Base-by-base conservation (phyloP, 768 basidiomycete species). In the Arthromyces matolae region DNA sequence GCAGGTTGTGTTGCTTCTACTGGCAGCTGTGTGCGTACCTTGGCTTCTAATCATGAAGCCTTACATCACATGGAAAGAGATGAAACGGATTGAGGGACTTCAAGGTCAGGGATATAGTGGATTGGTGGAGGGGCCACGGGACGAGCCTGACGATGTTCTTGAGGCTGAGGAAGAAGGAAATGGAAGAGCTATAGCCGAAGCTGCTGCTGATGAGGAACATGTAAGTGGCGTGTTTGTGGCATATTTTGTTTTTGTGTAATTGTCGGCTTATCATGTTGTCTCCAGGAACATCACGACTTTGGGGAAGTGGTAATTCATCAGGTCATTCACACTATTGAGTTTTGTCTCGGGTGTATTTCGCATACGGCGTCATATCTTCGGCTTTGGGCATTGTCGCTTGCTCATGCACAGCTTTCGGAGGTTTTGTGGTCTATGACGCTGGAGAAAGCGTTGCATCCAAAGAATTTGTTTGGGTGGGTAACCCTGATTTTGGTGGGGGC, bases 291-390 rank as follows among this genome's bases (percentile, higher is more conserved):
- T 39, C 91, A 94, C 64, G 93, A 96, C 61, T 91, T 97, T 67
- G 75, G 93, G 61, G 96, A 99, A 67, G 81, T 96, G 49, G 81
- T 96, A 19, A 89, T 98, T 50, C 95, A 99, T 69, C 96, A 99
- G 67, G 76, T 96, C 52, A 99, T 99, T 61, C 96, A 98, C 69
- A 95, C 93, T 20, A 97, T 99, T 68, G 96, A 99, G 71, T 99
- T 98, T 70, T 99, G 96, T 64, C 82, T 99, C 27, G 96, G 95
- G 6, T 97, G 95, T 67, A 97, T 97, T 60, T 98, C 95, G 54
- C 95, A 97, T 67, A 98, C 95, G 1, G 91, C 91, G 10, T 92
- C 89, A 13, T 91, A 90, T 67, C 80, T 93, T 39, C 88, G 95
- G 63, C 76, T 99, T 31, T 98, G 95, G 95, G 96, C 96, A 16